Evolutionary conservation across 768 basidiomycete species (phyloP).

Genomic region (Boletus rufocinnamomeus): DNA sequence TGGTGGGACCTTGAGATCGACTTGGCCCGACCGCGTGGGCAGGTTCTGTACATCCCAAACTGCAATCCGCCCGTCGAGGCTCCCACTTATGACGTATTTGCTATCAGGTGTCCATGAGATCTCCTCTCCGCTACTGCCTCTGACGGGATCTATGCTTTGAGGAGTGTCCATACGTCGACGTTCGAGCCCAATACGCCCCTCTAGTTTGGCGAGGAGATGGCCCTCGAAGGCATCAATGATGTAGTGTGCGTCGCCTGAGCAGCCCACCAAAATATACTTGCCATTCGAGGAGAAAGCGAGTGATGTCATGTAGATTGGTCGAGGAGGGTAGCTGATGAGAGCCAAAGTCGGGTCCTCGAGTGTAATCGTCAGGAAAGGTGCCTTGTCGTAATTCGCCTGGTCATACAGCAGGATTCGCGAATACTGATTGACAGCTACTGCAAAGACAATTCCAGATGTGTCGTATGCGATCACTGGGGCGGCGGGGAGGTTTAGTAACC

Average conservation of each 20-base stretch:
- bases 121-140: conserved; percentile 91
- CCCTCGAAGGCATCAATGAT: conserved; percentile 91
- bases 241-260: conserved; percentile 91
- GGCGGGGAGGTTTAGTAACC: conserved; percentile 72
- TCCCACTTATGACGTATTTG: conserved; percentile 84
- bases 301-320: conserved; percentile 88
- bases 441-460: conserved; percentile 78
- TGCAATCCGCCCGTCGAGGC: conserved; percentile 78
- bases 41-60: conserved; percentile 85
- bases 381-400: conserved; percentile 84
- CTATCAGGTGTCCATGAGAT: conserved; percentile 94
- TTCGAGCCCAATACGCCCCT: conserved; percentile 84
- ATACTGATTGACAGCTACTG: conserved; percentile 81
- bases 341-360: conserved; percentile 80
- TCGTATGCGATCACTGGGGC: conserved; percentile 85
- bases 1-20: conserved; percentile 57
- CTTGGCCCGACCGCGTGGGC: conserved; percentile 49
- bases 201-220: conserved; percentile 77
- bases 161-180: conserved; percentile 52
- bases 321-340: conserved; percentile 80
- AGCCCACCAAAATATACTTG: conserved; percentile 88
- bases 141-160: conserved; percentile 63
- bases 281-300: conserved; percentile 89
- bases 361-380: conserved; percentile 82
- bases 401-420: conserved; percentile 86